phyloP scores from a whole-genome alignment of 202 grass and related monocot genomes.

The Setaria viridis region DNA sequence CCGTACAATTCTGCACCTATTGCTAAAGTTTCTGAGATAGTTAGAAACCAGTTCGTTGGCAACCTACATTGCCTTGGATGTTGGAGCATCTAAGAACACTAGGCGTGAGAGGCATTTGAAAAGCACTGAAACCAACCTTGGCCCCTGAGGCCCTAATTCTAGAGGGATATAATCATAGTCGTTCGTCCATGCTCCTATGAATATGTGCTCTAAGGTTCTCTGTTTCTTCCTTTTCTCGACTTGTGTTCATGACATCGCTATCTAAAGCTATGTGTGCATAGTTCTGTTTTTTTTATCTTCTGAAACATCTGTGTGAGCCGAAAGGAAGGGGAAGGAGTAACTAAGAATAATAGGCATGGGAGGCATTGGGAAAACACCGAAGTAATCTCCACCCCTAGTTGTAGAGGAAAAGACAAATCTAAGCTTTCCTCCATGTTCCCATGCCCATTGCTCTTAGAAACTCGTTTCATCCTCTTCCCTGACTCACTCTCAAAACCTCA shows the following conservation, averaged over 20 bases:
- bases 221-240: not conserved
- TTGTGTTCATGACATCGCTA: not conserved
- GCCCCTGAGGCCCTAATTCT: not conserved
- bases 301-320: slow-evolving; percentile 2
- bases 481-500: not conserved
- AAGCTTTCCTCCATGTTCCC: slow-evolving; percentile 45
- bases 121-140: not conserved
- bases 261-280: not conserved
- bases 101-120: not conserved
- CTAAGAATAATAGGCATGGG: slow-evolving; percentile 49
- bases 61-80: not conserved
- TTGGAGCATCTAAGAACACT: not conserved
- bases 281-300: not conserved
- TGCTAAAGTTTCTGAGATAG: not conserved
- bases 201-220: not conserved
- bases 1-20: not conserved
- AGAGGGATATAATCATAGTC: too few species aligned
- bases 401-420: slow-evolving; percentile 24
- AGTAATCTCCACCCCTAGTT: not conserved
- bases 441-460: slow-evolving; percentile 37
- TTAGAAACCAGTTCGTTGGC: not conserved
- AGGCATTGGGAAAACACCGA: slow-evolving; percentile 47
- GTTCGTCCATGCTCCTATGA: not conserved
- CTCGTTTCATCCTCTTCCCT: slow-evolving; percentile 45
- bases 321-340: slow-evolving; percentile 39